Conservation (phyloP, 129 eudicot genomes). For the Rutidosis leptorrhynchoides region DNA sequence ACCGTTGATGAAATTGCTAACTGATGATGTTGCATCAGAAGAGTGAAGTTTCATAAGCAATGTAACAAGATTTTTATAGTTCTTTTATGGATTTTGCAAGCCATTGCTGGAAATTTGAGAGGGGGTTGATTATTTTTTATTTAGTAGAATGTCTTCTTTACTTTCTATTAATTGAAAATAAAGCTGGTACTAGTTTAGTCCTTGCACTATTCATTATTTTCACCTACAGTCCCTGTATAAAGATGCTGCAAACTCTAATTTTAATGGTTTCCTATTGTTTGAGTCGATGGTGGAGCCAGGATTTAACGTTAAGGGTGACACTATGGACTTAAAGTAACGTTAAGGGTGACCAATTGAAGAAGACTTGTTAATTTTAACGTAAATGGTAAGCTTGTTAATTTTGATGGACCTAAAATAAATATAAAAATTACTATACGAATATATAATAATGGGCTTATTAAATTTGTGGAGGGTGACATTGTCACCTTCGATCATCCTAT, state of each 20-base stretch:
- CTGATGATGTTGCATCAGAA: constrained; percentile 3
- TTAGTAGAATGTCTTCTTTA: constrained; percentile 20
- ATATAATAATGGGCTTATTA: too few relatives aligned
- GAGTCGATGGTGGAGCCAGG: too few relatives aligned
- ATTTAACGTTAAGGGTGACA: too few relatives aligned
- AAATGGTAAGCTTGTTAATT: too few relatives aligned
- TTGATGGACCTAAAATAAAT: too few relatives aligned
- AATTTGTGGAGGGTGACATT: too few relatives aligned
- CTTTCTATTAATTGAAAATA: constrained; percentile 12
- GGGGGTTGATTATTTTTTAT: constrained; percentile 24
- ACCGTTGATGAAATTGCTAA: constrained; percentile 26
- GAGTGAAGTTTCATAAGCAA: neutral
- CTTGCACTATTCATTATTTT: constrained; percentile 4
- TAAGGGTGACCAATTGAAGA: too few relatives aligned
- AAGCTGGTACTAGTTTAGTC: constrained; percentile 2
- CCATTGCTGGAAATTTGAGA: constrained; percentile 21
- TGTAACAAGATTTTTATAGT: constrained; percentile 28
- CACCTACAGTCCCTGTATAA: neutral
- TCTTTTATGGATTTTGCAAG: constrained; percentile 19
- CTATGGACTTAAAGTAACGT: too few relatives aligned
- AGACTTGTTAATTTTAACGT: too few relatives aligned
- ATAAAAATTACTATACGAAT: too few relatives aligned
- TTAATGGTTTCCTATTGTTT: neutral
- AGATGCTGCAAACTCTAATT: neutral
- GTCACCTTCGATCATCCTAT: too few relatives aligned